phyloP scores from a whole-genome alignment of 768 basidiomycete species.

The Lepiota subincarnata region DNA sequence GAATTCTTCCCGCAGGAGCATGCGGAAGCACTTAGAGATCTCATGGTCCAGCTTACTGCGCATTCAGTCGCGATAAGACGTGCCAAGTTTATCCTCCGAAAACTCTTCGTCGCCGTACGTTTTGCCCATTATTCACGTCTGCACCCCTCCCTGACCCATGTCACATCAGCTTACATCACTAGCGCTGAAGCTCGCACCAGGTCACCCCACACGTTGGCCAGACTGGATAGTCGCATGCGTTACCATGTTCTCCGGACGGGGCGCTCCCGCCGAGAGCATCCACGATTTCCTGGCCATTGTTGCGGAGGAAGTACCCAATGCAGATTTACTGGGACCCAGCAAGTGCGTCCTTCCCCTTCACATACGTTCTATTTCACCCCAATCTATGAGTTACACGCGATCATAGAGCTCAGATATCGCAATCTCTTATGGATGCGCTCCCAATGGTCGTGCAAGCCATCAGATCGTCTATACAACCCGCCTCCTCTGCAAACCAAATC shows the following conservation, averaged over 20 bases:
- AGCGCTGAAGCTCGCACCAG: conserved; percentile 65
- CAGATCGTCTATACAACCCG: conserved; percentile 45
- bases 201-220: conserved; percentile 60
- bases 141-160: conserved; percentile 6
- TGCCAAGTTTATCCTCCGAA: conserved; percentile 73
- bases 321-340: conserved; percentile 69
- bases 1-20: conserved; percentile 67
- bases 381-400: neutral
- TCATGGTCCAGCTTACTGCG: conserved; percentile 67
- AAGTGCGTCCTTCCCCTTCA: conserved; percentile 48
- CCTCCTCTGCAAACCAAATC: conserved; percentile 42
- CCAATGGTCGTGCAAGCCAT: conserved; percentile 72
- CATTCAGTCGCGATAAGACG: conserved; percentile 56
- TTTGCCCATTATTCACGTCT: conserved; percentile 10
- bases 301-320: conserved; percentile 75
- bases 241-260: conserved; percentile 53
- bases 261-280: conserved; percentile 54
- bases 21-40: conserved; percentile 52
- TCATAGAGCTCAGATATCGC: conserved; percentile 56
- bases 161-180: conserved; percentile 55
- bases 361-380: neutral
- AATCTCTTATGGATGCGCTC: conserved; percentile 62
- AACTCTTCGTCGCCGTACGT: conserved; percentile 82
- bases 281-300: conserved; percentile 80
- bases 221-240: conserved; percentile 72